Conservation (phyloP, 805 yeast species). For the Pichia heedii region DNA sequence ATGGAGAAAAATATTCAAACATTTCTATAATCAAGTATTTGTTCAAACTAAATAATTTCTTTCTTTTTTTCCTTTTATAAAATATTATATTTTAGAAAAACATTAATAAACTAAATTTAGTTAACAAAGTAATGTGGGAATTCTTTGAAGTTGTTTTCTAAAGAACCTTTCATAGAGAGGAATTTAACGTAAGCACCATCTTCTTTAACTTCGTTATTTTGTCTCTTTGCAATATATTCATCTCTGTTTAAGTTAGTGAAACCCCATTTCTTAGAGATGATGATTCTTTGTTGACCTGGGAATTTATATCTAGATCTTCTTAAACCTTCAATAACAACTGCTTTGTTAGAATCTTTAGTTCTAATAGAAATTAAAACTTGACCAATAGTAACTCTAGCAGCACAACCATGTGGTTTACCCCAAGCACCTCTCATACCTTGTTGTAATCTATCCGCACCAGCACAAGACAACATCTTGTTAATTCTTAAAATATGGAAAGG, state of each 20-base stretch:
- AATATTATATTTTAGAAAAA: background rate
- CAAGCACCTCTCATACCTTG: conserved; percentile 99
- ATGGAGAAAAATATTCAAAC: too few relatives aligned
- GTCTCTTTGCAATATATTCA: conserved; percentile 89
- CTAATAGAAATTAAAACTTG: conserved; percentile 97
- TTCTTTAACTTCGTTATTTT: conserved; percentile 96
- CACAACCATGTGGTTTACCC: conserved; percentile 99
- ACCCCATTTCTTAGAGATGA: conserved; percentile 99
- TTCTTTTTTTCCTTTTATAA: background rate
- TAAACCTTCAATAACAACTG: conserved; percentile 94
- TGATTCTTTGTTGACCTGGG: conserved; percentile 99
- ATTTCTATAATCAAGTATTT: too few relatives aligned
- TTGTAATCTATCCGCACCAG: conserved; percentile 99
- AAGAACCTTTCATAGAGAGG: conserved; percentile 92
- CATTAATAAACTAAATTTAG: conserved; percentile 13
- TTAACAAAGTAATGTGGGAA: conserved; percentile 80
- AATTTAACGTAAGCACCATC: conserved; percentile 99
- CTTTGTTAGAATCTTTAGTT: conserved; percentile 98
- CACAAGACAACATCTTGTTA: conserved; percentile 99
- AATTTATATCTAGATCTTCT: conserved; percentile 99
- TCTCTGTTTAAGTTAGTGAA: conserved; percentile 99
- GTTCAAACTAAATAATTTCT: background rate
- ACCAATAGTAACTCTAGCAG: conserved; percentile 98
- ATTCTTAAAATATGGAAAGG: conserved; percentile 99
- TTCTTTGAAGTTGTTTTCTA: conserved; percentile 81